Conservation (phyloP, 2,329 filamentous ascomycete species). For the Venturia effusa region DNA sequence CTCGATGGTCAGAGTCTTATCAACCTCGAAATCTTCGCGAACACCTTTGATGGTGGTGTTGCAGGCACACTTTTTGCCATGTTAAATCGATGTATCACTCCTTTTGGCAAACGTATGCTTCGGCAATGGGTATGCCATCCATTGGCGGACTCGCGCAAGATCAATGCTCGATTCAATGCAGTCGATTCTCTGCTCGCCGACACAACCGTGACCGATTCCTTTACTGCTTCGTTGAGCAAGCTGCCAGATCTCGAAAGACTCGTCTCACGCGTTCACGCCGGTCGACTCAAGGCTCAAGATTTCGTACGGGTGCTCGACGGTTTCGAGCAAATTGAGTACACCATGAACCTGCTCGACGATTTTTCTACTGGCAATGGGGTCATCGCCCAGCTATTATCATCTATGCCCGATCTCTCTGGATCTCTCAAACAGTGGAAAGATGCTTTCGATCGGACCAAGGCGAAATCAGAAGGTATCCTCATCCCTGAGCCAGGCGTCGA, state of each 20-base stretch:
- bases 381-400: conserved; percentile 68
- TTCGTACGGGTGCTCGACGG: conserved; percentile 91
- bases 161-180: conserved; percentile 88
- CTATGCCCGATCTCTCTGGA: conserved; percentile 74
- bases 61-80: conserved; percentile 86
- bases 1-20: conserved; percentile 93
- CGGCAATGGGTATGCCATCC: conserved; percentile 97
- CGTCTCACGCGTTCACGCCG: conserved; percentile 88
- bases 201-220: conserved; percentile 68
- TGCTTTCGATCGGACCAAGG: conserved; percentile 76
- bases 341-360: conserved; percentile 65
- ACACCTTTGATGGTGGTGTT: conserved; percentile 73
- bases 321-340: conserved; percentile 96
- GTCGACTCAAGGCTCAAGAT: conserved; percentile 79
- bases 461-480: conserved; percentile 67
- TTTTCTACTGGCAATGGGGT: conserved; percentile 71
- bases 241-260: conserved; percentile 90
- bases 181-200: conserved; percentile 89
- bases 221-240: conserved; percentile 76
- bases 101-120: conserved; percentile 92
- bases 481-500: conserved; percentile 83
- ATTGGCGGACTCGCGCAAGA: conserved; percentile 71
- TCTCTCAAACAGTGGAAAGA: conserved; percentile 78
- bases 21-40: conserved; percentile 95
- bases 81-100: conserved; percentile 88